Evolutionary conservation across 768 basidiomycete genomes (phyloP).

Genomic region (Boletus vinaceobasis): DNA sequence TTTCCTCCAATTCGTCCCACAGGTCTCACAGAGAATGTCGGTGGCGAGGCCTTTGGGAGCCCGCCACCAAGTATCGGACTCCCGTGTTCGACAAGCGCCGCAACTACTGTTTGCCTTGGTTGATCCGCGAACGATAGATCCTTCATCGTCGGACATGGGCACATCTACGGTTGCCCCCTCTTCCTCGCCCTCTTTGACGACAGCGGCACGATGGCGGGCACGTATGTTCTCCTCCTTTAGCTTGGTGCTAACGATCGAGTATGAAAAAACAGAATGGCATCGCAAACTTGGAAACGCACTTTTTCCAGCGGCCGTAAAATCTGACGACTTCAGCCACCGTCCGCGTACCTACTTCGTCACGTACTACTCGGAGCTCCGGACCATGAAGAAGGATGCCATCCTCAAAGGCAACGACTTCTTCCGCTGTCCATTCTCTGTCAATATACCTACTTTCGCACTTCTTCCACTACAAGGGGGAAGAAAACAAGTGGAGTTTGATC

Average conservation of each 20-base stretch:
- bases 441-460: slow-evolving; percentile 59
- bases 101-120: slow-evolving; percentile 59
- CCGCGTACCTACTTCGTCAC: slow-evolving; percentile 69
- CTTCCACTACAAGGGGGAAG: slow-evolving; percentile 57
- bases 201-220: slow-evolving; percentile 38
- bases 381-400: slow-evolving; percentile 70
- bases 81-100: slow-evolving; percentile 81
- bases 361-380: slow-evolving; percentile 74
- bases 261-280: slow-evolving; percentile 11
- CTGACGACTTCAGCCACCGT: slow-evolving; percentile 76
- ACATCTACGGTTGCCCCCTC: slow-evolving; percentile 31
- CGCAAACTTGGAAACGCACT: slow-evolving; percentile 38
- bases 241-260: slow-evolving; percentile 44
- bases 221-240: slow-evolving; percentile 66
- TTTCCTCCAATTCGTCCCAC: slow-evolving; percentile 88
- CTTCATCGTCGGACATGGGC: slow-evolving; percentile 61
- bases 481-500: slow-evolving; percentile 8
- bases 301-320: slow-evolving; percentile 86
- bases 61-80: slow-evolving; percentile 85
- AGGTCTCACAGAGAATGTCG: slow-evolving; percentile 76
- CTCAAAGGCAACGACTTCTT: slow-evolving; percentile 73
- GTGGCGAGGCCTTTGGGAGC: slow-evolving; percentile 83
- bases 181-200: slow-evolving; percentile 26
- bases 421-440: slow-evolving; percentile 67
- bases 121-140: slow-evolving; percentile 61